Conservation (phyloP, 2,329 filamentous ascomycete genomes). For the Penicillium psychrosexuale region DNA sequence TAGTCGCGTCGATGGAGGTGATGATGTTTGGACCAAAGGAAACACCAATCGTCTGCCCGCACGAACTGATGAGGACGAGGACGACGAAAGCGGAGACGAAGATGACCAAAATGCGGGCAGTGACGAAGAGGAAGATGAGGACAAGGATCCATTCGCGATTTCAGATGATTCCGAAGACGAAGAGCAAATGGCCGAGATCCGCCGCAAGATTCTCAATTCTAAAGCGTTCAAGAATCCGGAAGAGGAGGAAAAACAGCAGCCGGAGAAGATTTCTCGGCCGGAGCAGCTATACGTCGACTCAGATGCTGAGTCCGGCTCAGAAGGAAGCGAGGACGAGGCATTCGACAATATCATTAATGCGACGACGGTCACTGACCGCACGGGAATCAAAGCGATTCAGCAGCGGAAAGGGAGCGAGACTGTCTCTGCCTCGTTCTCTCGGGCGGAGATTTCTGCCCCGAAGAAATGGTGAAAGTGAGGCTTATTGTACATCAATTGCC, state of each 20-base stretch:
- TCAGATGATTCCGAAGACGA: slow-evolving; percentile 80
- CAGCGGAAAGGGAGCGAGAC: slow-evolving; percentile 51
- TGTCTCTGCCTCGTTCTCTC: slow-evolving; percentile 49
- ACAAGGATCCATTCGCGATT: slow-evolving; percentile 68
- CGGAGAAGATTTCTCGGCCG: slow-evolving; percentile 61
- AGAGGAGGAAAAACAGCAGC: slow-evolving; percentile 51
- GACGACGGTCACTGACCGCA: slow-evolving; percentile 81
- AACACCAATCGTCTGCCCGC: slow-evolving; percentile 71
- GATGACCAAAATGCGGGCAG: slow-evolving; percentile 46
- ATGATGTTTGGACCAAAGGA: slow-evolving; percentile 85
- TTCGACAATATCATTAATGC: slow-evolving; percentile 94
- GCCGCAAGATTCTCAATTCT: slow-evolving; percentile 83
- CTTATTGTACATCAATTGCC: neutral
- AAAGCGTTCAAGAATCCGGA: slow-evolving; percentile 72
- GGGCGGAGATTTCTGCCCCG: slow-evolving; percentile 49
- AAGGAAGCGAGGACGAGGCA: slow-evolving; percentile 63
- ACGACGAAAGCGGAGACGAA: slow-evolving; percentile 47
- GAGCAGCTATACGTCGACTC: slow-evolving; percentile 56
- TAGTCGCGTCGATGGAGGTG: slow-evolving; percentile 60
- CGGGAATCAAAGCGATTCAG: slow-evolving; percentile 66
- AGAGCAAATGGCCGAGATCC: slow-evolving; percentile 88
- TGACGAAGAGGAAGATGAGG: slow-evolving; percentile 45
- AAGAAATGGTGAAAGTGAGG: slow-evolving; percentile 40
- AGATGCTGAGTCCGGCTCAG: slow-evolving; percentile 69
- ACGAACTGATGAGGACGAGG: slow-evolving; percentile 52